Evolutionary conservation across 176 grass and related monocot genomes (phyloP).

Genomic region (Oryza meyeriana): DNA sequence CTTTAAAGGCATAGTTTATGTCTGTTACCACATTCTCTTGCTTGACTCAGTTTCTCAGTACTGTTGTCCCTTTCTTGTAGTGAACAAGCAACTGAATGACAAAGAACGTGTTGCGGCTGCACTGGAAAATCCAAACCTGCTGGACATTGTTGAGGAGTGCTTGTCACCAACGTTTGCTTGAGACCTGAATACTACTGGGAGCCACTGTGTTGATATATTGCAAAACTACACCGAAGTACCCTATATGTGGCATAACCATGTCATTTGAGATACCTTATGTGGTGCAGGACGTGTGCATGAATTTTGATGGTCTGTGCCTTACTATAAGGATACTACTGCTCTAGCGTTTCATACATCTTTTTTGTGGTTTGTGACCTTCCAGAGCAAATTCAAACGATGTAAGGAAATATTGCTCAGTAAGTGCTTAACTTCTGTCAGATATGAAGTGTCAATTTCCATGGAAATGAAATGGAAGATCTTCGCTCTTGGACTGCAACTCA

Average conservation of each 20-base stretch:
- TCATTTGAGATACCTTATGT: neutral
- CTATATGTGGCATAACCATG: neutral
- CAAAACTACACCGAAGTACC: neutral
- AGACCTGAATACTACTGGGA: slow-evolving; percentile 28
- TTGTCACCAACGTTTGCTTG: slow-evolving; percentile 71
- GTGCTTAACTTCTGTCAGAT: neutral
- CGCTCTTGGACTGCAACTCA: neutral
- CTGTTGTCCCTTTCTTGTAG: slow-evolving; percentile 34
- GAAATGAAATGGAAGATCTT: no score
- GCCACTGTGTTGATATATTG: neutral
- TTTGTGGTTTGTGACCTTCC: neutral
- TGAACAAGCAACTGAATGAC: slow-evolving; percentile 97
- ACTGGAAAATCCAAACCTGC: slow-evolving; percentile 70
- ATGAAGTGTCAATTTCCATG: neutral
- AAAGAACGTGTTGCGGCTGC: slow-evolving; percentile 94
- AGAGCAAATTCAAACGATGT: neutral
- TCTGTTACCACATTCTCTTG: neutral
- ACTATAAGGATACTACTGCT: neutral
- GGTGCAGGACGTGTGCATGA: slow-evolving; percentile 4
- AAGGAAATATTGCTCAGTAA: slow-evolving; percentile 2
- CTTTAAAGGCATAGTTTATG: neutral
- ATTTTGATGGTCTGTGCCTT: neutral
- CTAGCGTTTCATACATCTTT: neutral
- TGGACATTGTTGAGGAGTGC: slow-evolving; percentile 80
- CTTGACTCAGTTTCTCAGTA: neutral